Evolutionary conservation across 495 filamentous ascomycete species (phyloP), one percentile per base, ranked within the genome.

Genomic region (Aspergillus egyptiacus): DNA sequence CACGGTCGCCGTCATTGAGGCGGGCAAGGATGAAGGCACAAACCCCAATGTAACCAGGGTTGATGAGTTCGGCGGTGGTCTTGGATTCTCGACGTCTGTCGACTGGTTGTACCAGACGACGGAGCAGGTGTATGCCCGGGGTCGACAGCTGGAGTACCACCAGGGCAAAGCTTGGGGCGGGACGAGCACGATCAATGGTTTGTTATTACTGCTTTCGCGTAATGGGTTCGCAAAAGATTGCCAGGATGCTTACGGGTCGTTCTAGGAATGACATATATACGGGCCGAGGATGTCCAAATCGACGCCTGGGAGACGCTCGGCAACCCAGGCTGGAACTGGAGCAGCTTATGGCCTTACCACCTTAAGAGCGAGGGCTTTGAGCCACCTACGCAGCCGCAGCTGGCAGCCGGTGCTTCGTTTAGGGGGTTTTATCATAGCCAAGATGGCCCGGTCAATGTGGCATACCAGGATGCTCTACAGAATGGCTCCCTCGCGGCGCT

Each of bases 311-410:
- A 73, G 46, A 60, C 56, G 5, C 60, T 83, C 5, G 80, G 82
- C 1, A 84, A 82, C 54, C 60, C 67, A 0, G 76, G 78, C n/a
- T 85, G 81, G 82, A 72, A 64, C 41, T 85, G 79, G 77, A 47
- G 70, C 2, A 73, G 57, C 22, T 57, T 85, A n/a, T 57, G 79
- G 24, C 78, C 78, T 1, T 85, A 84, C 51, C 75, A 74, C 27
- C 65, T 70, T 36, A 73, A 72, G 60, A 63, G 62, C 30, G 64
- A 74, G 15, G 10, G 36, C 53, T 5, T 69, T 71, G 14, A 62
- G 62, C 2, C 65, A 0, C 74, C 76, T 0, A 67, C 60, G 14
- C 22, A 47, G n/a, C 60, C 65, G 6, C 71, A 77, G 40, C 28
- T 57, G 13, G 63, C 49, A 11, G 60, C 51, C 3, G 74, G 74